Conservation (phyloP, 1,139 yeast genomes). For the Yamadazyma songkhlaensis region DNA sequence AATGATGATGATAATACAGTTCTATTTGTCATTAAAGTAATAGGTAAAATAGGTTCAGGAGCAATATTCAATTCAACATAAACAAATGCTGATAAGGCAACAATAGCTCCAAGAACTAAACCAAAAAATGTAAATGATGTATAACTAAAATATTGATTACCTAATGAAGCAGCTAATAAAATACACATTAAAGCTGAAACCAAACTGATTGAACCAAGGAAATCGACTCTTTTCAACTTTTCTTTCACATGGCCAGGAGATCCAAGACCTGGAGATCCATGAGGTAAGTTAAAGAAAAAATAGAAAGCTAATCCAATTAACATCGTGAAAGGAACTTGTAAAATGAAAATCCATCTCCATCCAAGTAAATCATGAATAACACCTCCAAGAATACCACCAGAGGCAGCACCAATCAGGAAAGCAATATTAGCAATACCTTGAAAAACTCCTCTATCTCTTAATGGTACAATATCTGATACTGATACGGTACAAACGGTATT, state of each 20-base stretch:
- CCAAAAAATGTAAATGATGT: conserved; percentile 30
- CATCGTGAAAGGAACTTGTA: conserved; percentile 62
- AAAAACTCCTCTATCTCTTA: conserved; percentile 50
- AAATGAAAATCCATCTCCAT: conserved; percentile 65
- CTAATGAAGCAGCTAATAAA: conserved; percentile 68
- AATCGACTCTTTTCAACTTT: conserved; percentile 61
- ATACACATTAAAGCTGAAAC: conserved; percentile 51
- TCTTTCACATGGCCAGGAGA: conserved; percentile 33
- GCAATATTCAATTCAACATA: conserved; percentile 55
- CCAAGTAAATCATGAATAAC: conserved; percentile 67
- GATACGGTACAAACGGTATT: conserved; percentile 50
- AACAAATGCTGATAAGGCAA: conserved; percentile 33
- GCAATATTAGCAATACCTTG: conserved; percentile 53
- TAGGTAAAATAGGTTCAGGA: conserved; percentile 67
- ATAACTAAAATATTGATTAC: conserved; percentile 55
- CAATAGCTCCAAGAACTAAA: conserved; percentile 18
- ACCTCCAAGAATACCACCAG: conserved; percentile 66
- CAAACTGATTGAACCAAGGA: conserved; percentile 63
- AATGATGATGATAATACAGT: conserved; percentile 65
- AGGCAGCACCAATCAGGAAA: conserved; percentile 50
- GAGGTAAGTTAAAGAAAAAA: conserved; percentile 41
- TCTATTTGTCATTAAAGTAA: conserved; percentile 50
- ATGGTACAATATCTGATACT: conserved; percentile 50
- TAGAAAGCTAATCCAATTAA: conserved; percentile 42
- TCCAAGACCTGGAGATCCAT: conserved; percentile 50